Conservation (phyloP, 345 rosid genomes). For the Physaria fendleri region DNA sequence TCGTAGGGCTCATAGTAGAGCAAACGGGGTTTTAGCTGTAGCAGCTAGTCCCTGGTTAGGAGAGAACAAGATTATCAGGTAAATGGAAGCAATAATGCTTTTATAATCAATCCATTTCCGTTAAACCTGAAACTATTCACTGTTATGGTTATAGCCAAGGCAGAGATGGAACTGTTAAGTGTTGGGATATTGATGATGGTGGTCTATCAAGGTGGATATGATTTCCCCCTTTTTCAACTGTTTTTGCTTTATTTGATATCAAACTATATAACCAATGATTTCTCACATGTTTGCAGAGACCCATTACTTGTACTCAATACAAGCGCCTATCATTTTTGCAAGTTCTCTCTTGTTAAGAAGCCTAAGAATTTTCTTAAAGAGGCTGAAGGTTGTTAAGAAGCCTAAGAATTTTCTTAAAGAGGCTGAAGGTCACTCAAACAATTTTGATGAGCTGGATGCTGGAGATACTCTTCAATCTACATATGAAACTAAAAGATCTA, state of each 20-base stretch:
- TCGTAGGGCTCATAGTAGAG: conserved; percentile 77
- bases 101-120: background rate
- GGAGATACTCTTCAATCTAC: conserved; percentile 19
- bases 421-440: conserved; percentile 14
- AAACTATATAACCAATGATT: background rate
- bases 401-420: conserved; percentile 32
- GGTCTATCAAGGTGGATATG: conserved; percentile 61
- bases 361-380: conserved; percentile 32
- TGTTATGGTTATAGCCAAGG: conserved; percentile 57
- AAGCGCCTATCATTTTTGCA: conserved; percentile 86
- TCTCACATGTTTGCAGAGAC: conserved; percentile 35
- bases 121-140: background rate
- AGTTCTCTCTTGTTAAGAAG: conserved; percentile 71
- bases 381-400: conserved; percentile 57
- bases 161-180: conserved; percentile 89
- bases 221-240: background rate
- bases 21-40: conserved; percentile 73
- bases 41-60: conserved; percentile 58
- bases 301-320: conserved; percentile 55
- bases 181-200: conserved; percentile 81
- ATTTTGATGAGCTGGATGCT: conserved; percentile 26
- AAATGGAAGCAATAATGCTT: background rate
- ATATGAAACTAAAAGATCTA: conserved; percentile 23
- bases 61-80: conserved; percentile 71
- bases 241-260: background rate